A percentile compares a stretch with the other conserved stretches of the same genome.
phyloP scores from a whole-genome alignment of 805 yeast species.

The Pichia rugopelliculosa region DNA sequence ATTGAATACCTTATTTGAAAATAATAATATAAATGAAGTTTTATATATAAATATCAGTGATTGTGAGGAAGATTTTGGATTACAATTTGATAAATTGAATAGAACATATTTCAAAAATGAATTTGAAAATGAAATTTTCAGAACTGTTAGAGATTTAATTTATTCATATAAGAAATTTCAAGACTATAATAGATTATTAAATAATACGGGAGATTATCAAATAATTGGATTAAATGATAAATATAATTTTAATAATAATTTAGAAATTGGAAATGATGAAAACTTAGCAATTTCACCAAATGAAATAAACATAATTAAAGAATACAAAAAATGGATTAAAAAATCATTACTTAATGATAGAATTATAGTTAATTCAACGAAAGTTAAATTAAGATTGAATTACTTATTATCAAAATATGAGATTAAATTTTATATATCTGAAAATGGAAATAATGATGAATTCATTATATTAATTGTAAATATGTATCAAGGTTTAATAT shows the following conservation, averaged over 20 bases:
- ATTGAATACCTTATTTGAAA: neutral
- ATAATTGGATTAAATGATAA: neutral
- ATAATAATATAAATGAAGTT: neutral
- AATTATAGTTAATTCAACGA: neutral
- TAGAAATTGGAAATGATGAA: neutral
- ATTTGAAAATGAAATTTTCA: neutral
- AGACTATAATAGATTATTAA: neutral
- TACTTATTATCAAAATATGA: neutral
- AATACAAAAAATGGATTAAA: neutral
- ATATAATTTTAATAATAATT: neutral
- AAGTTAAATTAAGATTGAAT: neutral
- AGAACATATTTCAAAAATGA: neutral
- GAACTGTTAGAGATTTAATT: neutral
- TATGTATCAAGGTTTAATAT: constrained; percentile 6
- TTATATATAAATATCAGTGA: neutral
- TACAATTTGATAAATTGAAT: neutral
- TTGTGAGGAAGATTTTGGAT: neutral
- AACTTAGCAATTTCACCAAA: neutral
- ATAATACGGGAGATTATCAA: neutral
- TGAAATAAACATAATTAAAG: neutral
- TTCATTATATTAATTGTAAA: neutral
- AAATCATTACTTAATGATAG: neutral
- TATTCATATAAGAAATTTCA: neutral
- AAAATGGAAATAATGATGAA: neutral
- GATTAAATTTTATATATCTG: neutral